Conservation (phyloP, 75 land plant genomes). For the Gnetum montanum region DNA sequence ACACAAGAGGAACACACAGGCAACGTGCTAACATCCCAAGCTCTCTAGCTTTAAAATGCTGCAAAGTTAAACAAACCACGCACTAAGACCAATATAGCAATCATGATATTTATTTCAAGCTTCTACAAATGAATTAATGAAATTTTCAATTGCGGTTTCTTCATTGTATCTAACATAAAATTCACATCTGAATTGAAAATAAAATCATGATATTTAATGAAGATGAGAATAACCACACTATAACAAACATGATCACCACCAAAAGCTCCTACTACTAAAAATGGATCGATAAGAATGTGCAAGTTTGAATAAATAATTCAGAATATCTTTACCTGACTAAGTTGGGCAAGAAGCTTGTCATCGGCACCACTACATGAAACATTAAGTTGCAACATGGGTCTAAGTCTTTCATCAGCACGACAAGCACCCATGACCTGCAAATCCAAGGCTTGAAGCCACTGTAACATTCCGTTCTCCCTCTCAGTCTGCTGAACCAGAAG, state of each 20-base stretch:
- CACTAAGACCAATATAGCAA: no score
- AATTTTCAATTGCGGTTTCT: no score
- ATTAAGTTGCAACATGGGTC: slow-evolving; percentile 61
- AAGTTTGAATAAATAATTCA: neutral
- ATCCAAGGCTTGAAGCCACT: slow-evolving; percentile 77
- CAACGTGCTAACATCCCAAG: slow-evolving; percentile 74
- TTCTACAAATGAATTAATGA: no score
- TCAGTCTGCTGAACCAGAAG: slow-evolving; percentile 9
- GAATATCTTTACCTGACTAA: slow-evolving; percentile 45
- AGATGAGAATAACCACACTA: no score
- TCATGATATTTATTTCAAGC: no score
- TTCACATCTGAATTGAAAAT: no score
- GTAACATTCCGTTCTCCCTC: slow-evolving; percentile 17
- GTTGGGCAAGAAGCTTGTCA: slow-evolving; percentile 53
- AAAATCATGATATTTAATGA: no score
- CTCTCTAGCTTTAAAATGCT: slow-evolving; percentile 84
- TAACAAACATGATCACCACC: no score
- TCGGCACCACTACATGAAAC: slow-evolving; percentile 46
- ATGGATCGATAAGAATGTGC: no score
- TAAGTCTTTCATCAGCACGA: slow-evolving; percentile 72
- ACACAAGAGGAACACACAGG: slow-evolving; percentile 77
- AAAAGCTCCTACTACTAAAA: no score
- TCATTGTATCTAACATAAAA: no score
- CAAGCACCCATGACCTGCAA: slow-evolving; percentile 78
- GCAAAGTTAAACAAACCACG: slow-evolving; percentile 7